phyloP scores from a whole-genome alignment of 768 basidiomycete genomes.

The Lactarius trivialis region DNA sequence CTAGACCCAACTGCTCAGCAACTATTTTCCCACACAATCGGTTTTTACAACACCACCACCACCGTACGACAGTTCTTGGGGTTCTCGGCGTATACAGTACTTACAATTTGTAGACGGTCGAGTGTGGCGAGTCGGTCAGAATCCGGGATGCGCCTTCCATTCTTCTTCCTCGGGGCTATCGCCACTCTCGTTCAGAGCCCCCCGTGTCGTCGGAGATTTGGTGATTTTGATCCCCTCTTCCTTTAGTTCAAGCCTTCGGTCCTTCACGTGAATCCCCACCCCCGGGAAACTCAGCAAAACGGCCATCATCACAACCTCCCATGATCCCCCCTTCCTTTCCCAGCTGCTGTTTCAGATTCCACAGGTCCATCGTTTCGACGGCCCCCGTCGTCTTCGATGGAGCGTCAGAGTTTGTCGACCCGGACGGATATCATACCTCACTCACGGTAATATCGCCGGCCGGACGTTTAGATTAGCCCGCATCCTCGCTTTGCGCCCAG shows the following conservation, averaged over 20 bases:
- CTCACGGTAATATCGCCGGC: slow-evolving; percentile 19
- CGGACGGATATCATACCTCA: background rate
- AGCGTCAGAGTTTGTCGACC: slow-evolving; percentile 1
- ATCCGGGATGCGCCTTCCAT: background rate
- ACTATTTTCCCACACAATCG: background rate
- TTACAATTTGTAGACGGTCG: background rate
- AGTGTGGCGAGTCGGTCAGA: background rate
- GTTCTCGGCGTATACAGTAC: background rate
- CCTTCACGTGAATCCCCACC: slow-evolving; percentile 7
- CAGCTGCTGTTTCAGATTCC: slow-evolving; percentile 16
- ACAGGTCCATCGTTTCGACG: background rate
- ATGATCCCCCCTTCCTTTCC: slow-evolving; percentile 13
- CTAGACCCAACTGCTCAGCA: slow-evolving; percentile 5
- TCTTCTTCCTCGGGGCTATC: slow-evolving; percentile 1
- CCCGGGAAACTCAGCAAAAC: slow-evolving; percentile 2
- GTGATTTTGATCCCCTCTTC: slow-evolving; percentile 1
- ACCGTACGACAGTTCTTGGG: background rate
- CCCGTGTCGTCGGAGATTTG: slow-evolving; percentile 5
- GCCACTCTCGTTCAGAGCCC: background rate
- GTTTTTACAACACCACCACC: background rate
- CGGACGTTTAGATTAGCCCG: background rate
- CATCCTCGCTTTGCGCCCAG: background rate
- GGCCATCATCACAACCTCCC: slow-evolving; percentile 8
- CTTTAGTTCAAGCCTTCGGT: background rate
- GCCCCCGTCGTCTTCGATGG: slow-evolving; percentile 2